phyloP scores from a whole-genome alignment of 2,329 filamentous ascomycete genomes.

The Diaporthe vaccinii region DNA sequence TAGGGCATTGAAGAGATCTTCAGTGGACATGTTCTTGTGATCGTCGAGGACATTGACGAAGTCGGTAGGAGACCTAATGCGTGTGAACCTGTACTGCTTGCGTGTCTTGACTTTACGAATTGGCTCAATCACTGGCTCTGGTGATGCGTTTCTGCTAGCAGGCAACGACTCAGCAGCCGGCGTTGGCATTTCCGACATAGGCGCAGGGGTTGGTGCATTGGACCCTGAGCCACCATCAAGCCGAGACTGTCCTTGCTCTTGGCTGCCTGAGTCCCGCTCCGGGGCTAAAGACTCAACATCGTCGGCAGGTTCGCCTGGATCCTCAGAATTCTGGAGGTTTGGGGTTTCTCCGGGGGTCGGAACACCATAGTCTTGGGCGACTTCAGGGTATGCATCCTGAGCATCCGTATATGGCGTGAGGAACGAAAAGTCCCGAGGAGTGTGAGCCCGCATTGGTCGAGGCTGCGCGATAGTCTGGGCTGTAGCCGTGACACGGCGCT shows the following conservation, averaged over 20 bases:
- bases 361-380: conserved; percentile 32
- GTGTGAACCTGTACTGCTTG: conserved; percentile 61
- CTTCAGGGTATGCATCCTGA: conserved; percentile 37
- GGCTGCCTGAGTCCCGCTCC: conserved; percentile 31
- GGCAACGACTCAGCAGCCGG: conserved; percentile 36
- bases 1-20: conserved; percentile 60
- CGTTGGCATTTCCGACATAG: conserved; percentile 44
- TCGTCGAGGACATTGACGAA: conserved; percentile 64
- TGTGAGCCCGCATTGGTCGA: conserved; percentile 28
- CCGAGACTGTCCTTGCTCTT: conserved; percentile 26
- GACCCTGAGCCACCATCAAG: conserved; percentile 38
- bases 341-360: conserved; percentile 38
- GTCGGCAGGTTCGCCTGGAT: conserved; percentile 31
- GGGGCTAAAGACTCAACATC: conserved; percentile 33
- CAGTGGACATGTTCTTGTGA: conserved; percentile 61
- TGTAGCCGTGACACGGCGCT: conserved; percentile 18
- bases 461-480: conserved; percentile 29
- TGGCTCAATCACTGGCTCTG: conserved; percentile 37
- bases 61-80: conserved; percentile 64
- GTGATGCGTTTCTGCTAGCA: conserved; percentile 37
- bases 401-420: conserved; percentile 38
- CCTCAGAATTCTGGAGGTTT: conserved; percentile 34
- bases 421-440: conserved; percentile 36
- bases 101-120: conserved; percentile 40
- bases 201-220: conserved; percentile 41